Conservation (phyloP, 495 filamentous ascomycete genomes). For the Trichoderma reesei region DNA sequence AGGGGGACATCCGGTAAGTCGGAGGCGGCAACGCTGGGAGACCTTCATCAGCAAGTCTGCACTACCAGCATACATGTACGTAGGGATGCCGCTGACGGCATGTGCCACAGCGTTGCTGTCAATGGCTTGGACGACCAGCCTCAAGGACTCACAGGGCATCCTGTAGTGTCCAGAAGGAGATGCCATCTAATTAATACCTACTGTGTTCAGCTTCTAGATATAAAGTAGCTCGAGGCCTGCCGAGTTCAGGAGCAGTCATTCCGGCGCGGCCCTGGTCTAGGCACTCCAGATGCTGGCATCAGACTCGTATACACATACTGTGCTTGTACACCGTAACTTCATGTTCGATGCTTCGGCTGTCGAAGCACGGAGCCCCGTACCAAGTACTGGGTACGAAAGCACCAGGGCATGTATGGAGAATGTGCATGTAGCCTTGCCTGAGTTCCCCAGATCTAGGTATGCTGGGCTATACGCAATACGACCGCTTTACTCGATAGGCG, state of each 20-base stretch:
- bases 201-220: too few species aligned
- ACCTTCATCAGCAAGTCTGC: background rate
- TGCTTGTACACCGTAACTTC: too few species aligned
- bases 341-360: background rate
- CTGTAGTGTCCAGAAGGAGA: too few species aligned
- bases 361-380: background rate
- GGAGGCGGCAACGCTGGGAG: background rate
- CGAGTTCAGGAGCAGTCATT: too few species aligned
- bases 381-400: too few species aligned
- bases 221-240: too few species aligned
- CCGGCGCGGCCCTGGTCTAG: too few species aligned
- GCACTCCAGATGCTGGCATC: background rate
- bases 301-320: background rate
- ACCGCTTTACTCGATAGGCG: background rate
- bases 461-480: background rate
- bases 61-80: background rate
- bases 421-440: background rate
- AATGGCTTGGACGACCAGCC: too few species aligned
- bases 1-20: background rate
- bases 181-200: too few species aligned
- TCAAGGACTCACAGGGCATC: too few species aligned
- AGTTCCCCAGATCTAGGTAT: slow-evolving; percentile 8
- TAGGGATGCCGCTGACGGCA: too few species aligned
- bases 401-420: too few species aligned
- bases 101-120: background rate